Evolutionary conservation across 805 yeast species (phyloP), one percentile per base, ranked within the genome.

Genomic region (Saccharomycodes ludwigii): DNA sequence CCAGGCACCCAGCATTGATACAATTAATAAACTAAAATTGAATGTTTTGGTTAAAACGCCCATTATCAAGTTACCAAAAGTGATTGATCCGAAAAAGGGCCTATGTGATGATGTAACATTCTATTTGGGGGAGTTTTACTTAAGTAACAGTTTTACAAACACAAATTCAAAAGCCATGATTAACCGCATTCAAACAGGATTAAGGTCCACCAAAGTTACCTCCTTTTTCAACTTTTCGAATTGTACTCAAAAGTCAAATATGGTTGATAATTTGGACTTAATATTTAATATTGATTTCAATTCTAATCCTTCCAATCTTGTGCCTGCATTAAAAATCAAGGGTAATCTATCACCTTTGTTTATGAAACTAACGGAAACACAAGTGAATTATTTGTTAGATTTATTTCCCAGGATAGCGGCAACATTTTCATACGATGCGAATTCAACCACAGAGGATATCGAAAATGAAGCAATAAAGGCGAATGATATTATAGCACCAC

Each of bases 31-130:
- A 37, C 73, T 85, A 56, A 73, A 75, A 40, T 68, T 86, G 48
- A 80, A 86, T 43, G 55, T 93, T 21, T 54, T 71, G 12, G 63
- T 91, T 11, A 67, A 71, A 32, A 83, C 96, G 1, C 99, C 98
- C 0, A 78, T 78, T 7, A 61, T 91, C 22, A 72, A 78, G 2
- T 84, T 85, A 46, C 95, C 97, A 0, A 65, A 65, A 32, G 39
- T 69, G 0, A 59, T 65, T 3, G 67, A 65, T 27, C 61, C 60
- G 4, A 48, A 53, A 2, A 48, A 44, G 2, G 58, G 58, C 20
- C 43, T 56, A 3, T 72, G 67, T 44, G 88, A 88, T 46, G 57
- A 68, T 13, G 49, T 88, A 21, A 73, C 79, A 1, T 71, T 78
- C 12, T 72, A 82, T 43, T 62, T 86, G 31, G 98, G 98, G 40